Evolutionary conservation across 768 basidiomycete genomes (phyloP), one percentile per base, ranked within the genome.

Genomic region (Asterophora parasitica): DNA sequence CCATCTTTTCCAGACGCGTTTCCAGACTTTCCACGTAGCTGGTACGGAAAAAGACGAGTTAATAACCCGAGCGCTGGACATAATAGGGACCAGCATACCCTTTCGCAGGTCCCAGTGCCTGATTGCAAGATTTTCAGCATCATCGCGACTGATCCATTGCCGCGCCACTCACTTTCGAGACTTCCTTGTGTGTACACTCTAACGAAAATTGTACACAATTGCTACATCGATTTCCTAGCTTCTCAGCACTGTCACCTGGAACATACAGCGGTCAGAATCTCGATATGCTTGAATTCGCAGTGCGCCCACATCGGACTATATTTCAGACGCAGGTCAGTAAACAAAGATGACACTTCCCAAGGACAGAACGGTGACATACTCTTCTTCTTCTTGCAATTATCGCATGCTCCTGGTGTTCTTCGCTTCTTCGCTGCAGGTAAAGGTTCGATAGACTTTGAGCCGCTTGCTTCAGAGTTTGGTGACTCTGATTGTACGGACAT

Each of bases 311-410:
- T 44, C 68, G 63, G 57, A 70, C 68, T 69, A 45, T 40, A 16
- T 27, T 10, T 12, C 23, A 38, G 12, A 2, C 37, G 40, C 27
- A 30, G 34, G 17, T 32, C 23, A 52, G 42, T 42, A 48, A 47
- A 8, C 8, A 16, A 17, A 13, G 15, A 28, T 13, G 34, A 38
- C 32, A 37, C 23, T 17, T 4, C 39, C 42, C 32, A 27, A n/a
- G n/a, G 40, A 13, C 15, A 7, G 15, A 6, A 6, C 23, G 23
- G 23, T 23, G 23, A 66, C 73, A 39, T 51, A 80, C 83, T 78
- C 64, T 88, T 90, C 73, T 86, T 88, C 42, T 76, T 69, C 55
- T 85, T 74, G 65, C 87, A 89, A 6, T 78, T 66, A 58, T 88
- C 85, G 65, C 86, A 89, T 13, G 84, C 85, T 26, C 84, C 74